Evolutionary conservation across 164 flowering plant species (phyloP).

Genomic region (Berberis vulgaris): DNA sequence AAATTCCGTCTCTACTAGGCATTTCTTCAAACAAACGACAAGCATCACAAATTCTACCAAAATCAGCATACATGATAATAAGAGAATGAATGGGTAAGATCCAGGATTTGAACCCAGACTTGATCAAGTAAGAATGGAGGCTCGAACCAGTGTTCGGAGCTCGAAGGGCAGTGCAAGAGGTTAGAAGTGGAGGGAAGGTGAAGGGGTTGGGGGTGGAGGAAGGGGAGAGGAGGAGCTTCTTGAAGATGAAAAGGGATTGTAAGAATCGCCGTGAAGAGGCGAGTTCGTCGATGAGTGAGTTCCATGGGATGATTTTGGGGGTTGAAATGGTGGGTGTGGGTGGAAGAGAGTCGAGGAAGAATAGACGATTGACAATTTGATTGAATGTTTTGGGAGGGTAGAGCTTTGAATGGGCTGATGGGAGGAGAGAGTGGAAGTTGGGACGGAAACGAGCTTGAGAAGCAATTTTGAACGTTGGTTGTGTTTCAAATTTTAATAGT

Average conservation of each 20-base stretch:
- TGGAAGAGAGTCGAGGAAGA: background rate
- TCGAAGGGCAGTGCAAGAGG: conserved; percentile 13
- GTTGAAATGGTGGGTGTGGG: background rate
- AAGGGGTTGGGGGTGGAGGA: conserved; percentile 7
- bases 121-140: conserved; percentile 23
- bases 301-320: background rate
- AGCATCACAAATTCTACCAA: conserved; percentile 15
- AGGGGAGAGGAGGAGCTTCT: conserved; percentile 16
- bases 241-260: conserved; percentile 23
- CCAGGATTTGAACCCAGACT: conserved; percentile 13
- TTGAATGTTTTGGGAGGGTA: background rate
- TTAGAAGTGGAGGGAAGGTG: conserved; percentile 23
- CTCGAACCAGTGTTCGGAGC: conserved; percentile 7
- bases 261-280: background rate
- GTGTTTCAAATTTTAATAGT: too few species aligned
- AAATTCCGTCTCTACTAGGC: conserved; percentile 14
- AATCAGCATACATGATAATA: conserved; percentile 17
- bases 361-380: background rate
- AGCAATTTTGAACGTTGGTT: background rate
- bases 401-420: background rate
- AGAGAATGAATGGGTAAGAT: conserved; percentile 7
- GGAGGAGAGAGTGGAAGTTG: background rate
- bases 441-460: background rate
- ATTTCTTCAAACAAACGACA: conserved; percentile 23
- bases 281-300: background rate